phyloP scores from a whole-genome alignment of 2,329 filamentous ascomycete genomes.

The Fusarium incarnatum region DNA sequence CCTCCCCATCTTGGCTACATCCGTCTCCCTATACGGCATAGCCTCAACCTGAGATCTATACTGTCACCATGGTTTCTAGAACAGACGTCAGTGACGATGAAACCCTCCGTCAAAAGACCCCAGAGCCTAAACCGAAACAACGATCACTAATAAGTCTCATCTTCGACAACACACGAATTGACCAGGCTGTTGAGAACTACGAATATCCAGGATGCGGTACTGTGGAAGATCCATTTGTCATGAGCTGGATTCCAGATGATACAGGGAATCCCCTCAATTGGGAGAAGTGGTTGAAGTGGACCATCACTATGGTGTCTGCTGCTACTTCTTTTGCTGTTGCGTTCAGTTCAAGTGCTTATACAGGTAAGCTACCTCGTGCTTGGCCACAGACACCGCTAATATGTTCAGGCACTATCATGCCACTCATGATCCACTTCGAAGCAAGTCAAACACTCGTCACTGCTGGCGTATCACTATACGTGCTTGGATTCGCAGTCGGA shows the following conservation, averaged over 20 bases:
- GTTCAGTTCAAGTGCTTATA: constrained; percentile 76
- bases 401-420: constrained; percentile 48
- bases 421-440: constrained; percentile 67
- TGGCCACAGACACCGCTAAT: not conserved
- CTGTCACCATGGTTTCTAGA: constrained; percentile 7
- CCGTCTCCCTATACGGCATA: constrained; percentile 15
- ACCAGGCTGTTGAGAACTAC: constrained; percentile 65
- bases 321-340: constrained; percentile 75
- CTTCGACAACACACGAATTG: constrained; percentile 68
- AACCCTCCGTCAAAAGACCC: constrained; percentile 27
- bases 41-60: not conserved
- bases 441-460: constrained; percentile 65
- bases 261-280: constrained; percentile 74
- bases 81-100: constrained; percentile 30
- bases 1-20: constrained; percentile 23
- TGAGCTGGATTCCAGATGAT: constrained; percentile 75
- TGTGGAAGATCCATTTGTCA: constrained; percentile 72
- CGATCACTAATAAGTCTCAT: constrained; percentile 56
- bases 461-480: constrained; percentile 72
- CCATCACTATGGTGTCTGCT: constrained; percentile 71
- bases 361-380: constrained; percentile 55
- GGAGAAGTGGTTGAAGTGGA: constrained; percentile 69
- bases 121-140: constrained; percentile 1
- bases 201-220: constrained; percentile 72
- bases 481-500: constrained; percentile 70